Conservation (phyloP, 495 filamentous ascomycete species). For the Podospora comata region DNA sequence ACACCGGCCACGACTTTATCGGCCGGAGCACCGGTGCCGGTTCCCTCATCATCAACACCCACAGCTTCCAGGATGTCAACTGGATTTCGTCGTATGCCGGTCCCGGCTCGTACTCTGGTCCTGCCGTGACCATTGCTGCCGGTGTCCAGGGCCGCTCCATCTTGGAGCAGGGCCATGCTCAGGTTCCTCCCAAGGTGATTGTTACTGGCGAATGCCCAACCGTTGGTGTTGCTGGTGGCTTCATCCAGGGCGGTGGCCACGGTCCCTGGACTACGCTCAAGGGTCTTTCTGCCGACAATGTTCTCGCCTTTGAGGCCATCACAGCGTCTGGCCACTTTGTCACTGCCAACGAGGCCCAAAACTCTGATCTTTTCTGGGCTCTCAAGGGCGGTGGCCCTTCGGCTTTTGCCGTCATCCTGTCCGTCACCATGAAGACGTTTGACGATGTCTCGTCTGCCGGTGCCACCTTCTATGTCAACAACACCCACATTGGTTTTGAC, state of each 20-base stretch:
- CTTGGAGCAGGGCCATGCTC: constrained; percentile 40
- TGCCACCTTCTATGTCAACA: constrained; percentile 34
- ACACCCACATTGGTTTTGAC: constrained; percentile 30
- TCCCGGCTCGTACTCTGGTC: constrained; percentile 28
- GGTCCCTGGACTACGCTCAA: constrained; percentile 52
- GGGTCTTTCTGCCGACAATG: constrained; percentile 58
- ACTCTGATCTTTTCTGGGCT: constrained; percentile 55
- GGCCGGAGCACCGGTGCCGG: constrained; percentile 56
- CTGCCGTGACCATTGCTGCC: constrained; percentile 53
- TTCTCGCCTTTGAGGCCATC: constrained; percentile 53
- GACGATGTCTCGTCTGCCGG: constrained; percentile 31
- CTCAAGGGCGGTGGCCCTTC: constrained; percentile 54
- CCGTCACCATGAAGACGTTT: constrained; percentile 47
- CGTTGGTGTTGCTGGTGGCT: constrained; percentile 50
- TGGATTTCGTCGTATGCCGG: constrained; percentile 41
- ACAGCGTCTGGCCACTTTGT: constrained; percentile 44
- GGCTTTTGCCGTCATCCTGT: constrained; percentile 55
- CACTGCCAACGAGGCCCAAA: constrained; percentile 12
- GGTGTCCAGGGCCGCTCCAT: constrained; percentile 53
- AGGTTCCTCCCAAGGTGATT: constrained; percentile 40
- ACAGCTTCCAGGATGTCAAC: constrained; percentile 51
- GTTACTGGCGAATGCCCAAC: constrained; percentile 51
- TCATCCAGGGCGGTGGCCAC: constrained; percentile 64
- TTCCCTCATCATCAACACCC: constrained; percentile 59
- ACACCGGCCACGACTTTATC: constrained; percentile 58